These are phyloP conservation scores for Penicillium canescens DNA, from an alignment of 495 filamentous ascomycete species.

Conservation along the genomic window DNA sequence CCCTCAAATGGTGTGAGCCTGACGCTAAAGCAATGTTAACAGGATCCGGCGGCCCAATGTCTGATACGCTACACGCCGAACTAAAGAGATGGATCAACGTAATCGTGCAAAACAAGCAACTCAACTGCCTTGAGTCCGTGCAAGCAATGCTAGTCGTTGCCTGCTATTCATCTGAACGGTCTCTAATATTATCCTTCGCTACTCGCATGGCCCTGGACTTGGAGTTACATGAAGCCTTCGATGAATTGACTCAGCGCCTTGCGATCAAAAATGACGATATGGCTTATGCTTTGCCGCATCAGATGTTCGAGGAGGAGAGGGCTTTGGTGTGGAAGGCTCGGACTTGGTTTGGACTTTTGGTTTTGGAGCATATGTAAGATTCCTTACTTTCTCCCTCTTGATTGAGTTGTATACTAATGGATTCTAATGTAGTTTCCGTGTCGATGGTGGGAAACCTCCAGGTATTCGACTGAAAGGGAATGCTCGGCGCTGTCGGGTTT, in stretches of 20 bases:
- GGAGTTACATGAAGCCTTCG: slow-evolving; percentile 42
- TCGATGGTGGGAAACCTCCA: slow-evolving; percentile 51
- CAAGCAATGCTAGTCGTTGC: slow-evolving; percentile 51
- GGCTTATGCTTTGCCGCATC: slow-evolving; percentile 6
- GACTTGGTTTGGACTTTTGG: slow-evolving; percentile 48
- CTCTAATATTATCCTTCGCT: slow-evolving; percentile 46
- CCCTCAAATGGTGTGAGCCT: neutral
- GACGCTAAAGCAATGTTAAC: neutral
- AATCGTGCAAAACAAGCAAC: slow-evolving; percentile 39
- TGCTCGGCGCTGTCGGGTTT: slow-evolving; percentile 41
- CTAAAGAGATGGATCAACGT: slow-evolving; percentile 48
- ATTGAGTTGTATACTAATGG: slow-evolving; percentile 3
- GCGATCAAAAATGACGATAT: slow-evolving; percentile 29
- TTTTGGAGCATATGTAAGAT: slow-evolving; percentile 48
- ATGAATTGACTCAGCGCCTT: slow-evolving; percentile 34
- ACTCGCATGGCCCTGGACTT: slow-evolving; percentile 48
- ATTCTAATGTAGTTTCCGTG: slow-evolving; percentile 36
- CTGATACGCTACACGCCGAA: slow-evolving; percentile 39
- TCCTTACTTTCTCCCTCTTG: neutral
- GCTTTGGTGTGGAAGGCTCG: slow-evolving; percentile 40
- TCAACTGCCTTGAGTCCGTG: slow-evolving; percentile 43
- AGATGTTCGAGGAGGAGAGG: slow-evolving; percentile 27
- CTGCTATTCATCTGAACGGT: slow-evolving; percentile 50
- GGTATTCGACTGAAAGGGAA: slow-evolving; percentile 41
- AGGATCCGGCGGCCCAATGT: slow-evolving; percentile 36